phyloP scores from a whole-genome alignment of 2,329 filamentous ascomycete genomes.

The Stagonosporopsis cucurbitacearum region DNA sequence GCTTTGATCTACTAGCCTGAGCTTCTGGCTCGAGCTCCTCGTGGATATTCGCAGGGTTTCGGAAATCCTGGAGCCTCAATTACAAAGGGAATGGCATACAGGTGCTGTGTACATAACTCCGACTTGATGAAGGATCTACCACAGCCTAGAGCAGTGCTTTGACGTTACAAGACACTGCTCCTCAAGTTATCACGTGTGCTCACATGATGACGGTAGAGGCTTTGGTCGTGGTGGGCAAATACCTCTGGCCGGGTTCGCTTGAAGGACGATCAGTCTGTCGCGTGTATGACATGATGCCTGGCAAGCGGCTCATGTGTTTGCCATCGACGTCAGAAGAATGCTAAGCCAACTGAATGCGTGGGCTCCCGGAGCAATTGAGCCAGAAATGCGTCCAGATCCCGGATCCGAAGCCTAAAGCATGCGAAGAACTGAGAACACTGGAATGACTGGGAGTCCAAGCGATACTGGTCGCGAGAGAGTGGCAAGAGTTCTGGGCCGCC shows the following conservation, averaged over 20 bases:
- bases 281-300: slow-evolving; percentile 12
- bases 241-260: neutral
- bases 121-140: neutral
- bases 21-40: slow-evolving; percentile 10
- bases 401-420: no score
- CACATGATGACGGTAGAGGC: neutral
- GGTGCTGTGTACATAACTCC: neutral
- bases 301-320: neutral
- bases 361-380: slow-evolving; percentile 3
- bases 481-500: neutral
- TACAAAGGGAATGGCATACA: neutral
- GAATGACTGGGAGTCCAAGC: neutral
- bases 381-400: slow-evolving; percentile 2
- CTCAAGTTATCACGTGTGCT: neutral
- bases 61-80: neutral
- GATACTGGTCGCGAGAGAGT: neutral
- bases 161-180: neutral
- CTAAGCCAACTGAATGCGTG: neutral
- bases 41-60: slow-evolving; percentile 5
- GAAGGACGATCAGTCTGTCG: neutral
- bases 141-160: neutral
- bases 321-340: slow-evolving; percentile 5
- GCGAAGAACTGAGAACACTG: neutral
- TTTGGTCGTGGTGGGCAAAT: neutral
- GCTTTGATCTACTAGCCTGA: neutral